Base-by-base conservation (phyloP, 148 eudicot genomes). In the Rhododendron molle region DNA sequence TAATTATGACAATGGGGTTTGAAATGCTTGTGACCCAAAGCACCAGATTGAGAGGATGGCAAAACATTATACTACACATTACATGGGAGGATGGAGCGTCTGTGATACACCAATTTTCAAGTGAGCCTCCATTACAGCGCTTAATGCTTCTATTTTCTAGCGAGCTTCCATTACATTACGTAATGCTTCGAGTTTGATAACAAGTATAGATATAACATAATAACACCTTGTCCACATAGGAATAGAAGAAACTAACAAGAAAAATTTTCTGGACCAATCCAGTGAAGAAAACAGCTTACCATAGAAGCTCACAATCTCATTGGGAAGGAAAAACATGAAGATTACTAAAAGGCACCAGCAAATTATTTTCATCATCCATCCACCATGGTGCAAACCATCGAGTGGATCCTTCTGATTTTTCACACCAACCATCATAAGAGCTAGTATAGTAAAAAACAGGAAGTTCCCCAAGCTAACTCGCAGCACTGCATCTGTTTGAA, bases 381-480 rank as follows among this genome's bases (percentile, higher is more conserved):
- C 98, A 85, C 98, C 99, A 89, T 97, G 99, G 89, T 97, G 99
- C 90, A 97, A 23, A 81, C 91, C 82, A 92, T 97, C 99, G 73
- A 98, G 99, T 74, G 99, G 99, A 92, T 97, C 99, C 90, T 92
- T 94, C 84, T 96, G 96, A 85, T 87, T 97, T 87, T 93, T 97
- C 84, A 97, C 98, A 52, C 98, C 99, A 91, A 93, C 87, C 99
- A 97, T 97, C 50, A 97, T 81, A 84, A 94, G 83, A 77, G 99
- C 88, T 78, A 97, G 88, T 73, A 92, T 90, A 21, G 96, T 93
- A 92, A 97, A 97, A 88, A 97, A 97, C 74, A 95, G 83, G 82
- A 97, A 97, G 92, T 97, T 97, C 54, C 99, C 99, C 94, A 97
- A 89, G 89, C 99, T 97, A 89, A 97, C 99, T 58, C 99, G 98